A percentile compares a stretch with the other conserved stretches of the same genome.
These are phyloP conservation scores for Backusella sp. DNA, from an alignment of 192 early-diverging fungal genomes.

Conservation along the genomic window DNA sequence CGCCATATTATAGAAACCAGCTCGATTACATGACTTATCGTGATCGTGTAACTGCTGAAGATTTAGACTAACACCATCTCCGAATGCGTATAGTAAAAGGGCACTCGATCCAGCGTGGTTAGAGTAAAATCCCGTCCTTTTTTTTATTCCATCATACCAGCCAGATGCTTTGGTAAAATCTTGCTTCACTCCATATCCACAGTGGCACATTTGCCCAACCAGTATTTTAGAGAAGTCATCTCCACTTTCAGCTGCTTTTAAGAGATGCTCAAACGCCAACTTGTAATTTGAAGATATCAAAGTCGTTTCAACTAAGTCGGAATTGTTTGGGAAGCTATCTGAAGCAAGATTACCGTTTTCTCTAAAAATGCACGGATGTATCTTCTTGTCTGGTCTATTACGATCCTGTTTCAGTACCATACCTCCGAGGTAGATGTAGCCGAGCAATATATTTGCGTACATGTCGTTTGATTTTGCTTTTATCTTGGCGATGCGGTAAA, in stretches of 20 bases:
- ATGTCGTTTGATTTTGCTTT: no score
- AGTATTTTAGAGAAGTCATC: neutral
- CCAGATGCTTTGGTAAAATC: neutral
- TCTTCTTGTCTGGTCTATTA: no score
- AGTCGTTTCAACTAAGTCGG: neutral
- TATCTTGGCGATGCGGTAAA: no score
- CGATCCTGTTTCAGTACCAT: no score
- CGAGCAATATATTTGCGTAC: no score
- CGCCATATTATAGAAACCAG: neutral
- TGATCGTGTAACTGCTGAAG: neutral
- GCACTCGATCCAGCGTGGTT: neutral
- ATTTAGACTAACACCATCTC: neutral
- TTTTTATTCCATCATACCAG: neutral
- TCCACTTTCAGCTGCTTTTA: neutral
- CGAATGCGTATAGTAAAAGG: neutral
- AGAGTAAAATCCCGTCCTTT: neutral
- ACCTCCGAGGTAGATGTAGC: no score
- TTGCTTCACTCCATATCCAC: neutral
- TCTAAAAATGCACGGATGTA: no score
- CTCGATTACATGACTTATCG: rapidly evolving
- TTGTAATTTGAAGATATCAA: neutral
- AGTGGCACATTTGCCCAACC: neutral
- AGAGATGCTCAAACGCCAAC: neutral
- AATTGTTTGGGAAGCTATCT: neutral
- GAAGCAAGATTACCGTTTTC: no score